Percentiles rank a stretch among this genome's conserved stretches.
Evolutionary conservation across 192 early-diverging fungal genomes (phyloP).

Genomic region (Dispira parvispora): DNA sequence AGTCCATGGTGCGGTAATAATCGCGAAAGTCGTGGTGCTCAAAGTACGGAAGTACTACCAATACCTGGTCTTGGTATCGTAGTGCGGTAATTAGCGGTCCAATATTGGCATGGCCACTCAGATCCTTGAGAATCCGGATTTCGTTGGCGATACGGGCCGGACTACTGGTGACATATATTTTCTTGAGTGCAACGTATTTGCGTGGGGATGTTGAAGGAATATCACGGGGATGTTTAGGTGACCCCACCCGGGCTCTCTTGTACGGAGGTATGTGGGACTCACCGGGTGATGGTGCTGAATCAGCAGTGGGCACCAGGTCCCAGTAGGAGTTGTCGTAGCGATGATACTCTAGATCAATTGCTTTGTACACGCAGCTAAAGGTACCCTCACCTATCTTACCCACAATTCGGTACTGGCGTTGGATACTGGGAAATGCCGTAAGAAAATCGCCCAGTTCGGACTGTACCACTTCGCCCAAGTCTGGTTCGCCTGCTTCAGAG

Average conservation of each 20-base stretch:
- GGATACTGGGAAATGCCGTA: constrained; percentile 30
- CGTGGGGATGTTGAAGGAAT: constrained; percentile 9
- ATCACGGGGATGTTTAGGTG: background rate
- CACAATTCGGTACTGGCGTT: constrained; percentile 43
- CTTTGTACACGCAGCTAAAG: constrained; percentile 85
- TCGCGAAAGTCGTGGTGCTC: constrained; percentile 62
- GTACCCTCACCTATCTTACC: constrained; percentile 82
- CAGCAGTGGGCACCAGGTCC: constrained; percentile 22
- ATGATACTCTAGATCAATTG: constrained; percentile 56
- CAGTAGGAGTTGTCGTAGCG: constrained; percentile 53
- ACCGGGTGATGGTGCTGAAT: constrained; percentile 11
- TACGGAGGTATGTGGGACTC: constrained; percentile 10
- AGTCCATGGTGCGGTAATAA: constrained; percentile 40
- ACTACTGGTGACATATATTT: constrained; percentile 70
- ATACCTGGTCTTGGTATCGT: constrained; percentile 65
- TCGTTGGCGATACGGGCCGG: constrained; percentile 67
- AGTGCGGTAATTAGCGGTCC: constrained; percentile 62
- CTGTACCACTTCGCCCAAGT: too few relatives aligned
- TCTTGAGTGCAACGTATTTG: constrained; percentile 64
- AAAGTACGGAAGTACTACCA: constrained; percentile 72
- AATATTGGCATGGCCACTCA: constrained; percentile 57
- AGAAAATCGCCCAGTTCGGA: constrained; percentile 27
- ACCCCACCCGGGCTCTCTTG: background rate
- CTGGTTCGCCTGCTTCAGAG: too few relatives aligned
- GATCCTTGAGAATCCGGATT: constrained; percentile 50